phyloP scores from a whole-genome alignment of 192 early-diverging fungal genomes.

The Oehlia diaphana region DNA sequence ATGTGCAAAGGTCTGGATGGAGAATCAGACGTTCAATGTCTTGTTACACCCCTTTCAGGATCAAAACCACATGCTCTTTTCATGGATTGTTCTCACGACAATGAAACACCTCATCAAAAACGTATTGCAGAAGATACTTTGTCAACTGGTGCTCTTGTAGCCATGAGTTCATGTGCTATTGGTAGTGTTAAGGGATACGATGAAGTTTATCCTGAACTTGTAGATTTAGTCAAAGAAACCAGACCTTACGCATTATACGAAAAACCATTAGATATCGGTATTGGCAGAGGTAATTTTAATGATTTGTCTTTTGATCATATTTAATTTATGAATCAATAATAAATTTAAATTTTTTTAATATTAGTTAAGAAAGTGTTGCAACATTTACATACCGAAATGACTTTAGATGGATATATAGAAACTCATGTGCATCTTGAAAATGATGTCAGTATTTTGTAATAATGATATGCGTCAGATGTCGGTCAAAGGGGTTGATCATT shows the following conservation, averaged over 20 bases:
- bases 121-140: constrained; percentile 86
- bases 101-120: constrained; percentile 93
- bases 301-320: constrained; percentile 10
- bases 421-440: constrained; percentile 96
- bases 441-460: constrained; percentile 52
- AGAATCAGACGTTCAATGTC: constrained; percentile 39
- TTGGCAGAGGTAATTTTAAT: constrained; percentile 52
- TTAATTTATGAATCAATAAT: not conserved
- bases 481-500: too few species aligned
- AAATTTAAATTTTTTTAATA: not conserved
- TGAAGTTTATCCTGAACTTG: constrained; percentile 83
- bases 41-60: constrained; percentile 73
- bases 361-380: constrained; percentile 73
- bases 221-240: constrained; percentile 88
- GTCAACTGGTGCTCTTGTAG: constrained; percentile 87
- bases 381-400: constrained; percentile 79
- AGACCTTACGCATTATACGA: constrained; percentile 73
- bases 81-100: constrained; percentile 99
- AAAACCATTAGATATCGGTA: constrained; percentile 52
- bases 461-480: too few species aligned
- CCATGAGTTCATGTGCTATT: constrained; percentile 87
- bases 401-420: constrained; percentile 81
- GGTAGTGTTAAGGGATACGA: constrained; percentile 99
- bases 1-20: constrained; percentile 43
- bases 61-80: constrained; percentile 91